Conservation (phyloP, 192 early-diverging fungal genomes). For the Coemansia sp. region DNA sequence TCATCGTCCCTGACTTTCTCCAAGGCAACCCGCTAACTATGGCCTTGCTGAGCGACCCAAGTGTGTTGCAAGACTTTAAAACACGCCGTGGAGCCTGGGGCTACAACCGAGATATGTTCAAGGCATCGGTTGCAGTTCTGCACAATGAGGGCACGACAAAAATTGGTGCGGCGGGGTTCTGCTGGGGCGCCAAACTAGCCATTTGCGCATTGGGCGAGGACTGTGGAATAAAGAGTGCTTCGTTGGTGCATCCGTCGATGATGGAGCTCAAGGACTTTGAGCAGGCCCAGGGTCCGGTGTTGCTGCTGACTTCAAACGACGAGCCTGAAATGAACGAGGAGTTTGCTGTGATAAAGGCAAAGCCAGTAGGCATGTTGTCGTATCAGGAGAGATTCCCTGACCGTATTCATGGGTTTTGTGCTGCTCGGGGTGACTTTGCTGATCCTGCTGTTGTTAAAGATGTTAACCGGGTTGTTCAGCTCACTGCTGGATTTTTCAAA, state of each 20-base stretch:
- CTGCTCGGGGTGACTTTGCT: slow-evolving; percentile 49
- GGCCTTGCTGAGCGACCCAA: slow-evolving; percentile 19
- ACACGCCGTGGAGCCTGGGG: slow-evolving; percentile 11
- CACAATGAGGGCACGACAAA: slow-evolving; percentile 42
- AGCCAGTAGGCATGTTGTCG: slow-evolving; percentile 28
- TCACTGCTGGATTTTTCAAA: slow-evolving; percentile 14
- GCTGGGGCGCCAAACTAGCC: slow-evolving; percentile 66
- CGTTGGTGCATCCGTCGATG: slow-evolving; percentile 60
- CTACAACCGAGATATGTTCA: slow-evolving; percentile 14
- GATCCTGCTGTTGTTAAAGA: slow-evolving; percentile 13
- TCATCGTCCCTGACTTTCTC: slow-evolving; percentile 64
- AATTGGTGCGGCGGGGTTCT: slow-evolving; percentile 63
- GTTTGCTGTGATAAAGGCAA: slow-evolving; percentile 2
- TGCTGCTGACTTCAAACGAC: slow-evolving; percentile 54
- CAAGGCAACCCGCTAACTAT: slow-evolving; percentile 35
- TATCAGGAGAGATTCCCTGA: slow-evolving; percentile 45
- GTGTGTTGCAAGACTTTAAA: slow-evolving; percentile 34
- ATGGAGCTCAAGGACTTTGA: slow-evolving; percentile 53
- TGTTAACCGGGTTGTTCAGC: slow-evolving; percentile 5
- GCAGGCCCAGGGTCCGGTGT: slow-evolving; percentile 56
- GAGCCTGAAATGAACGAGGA: slow-evolving; percentile 1
- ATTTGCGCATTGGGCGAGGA: slow-evolving; percentile 49
- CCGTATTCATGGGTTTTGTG: slow-evolving; percentile 40
- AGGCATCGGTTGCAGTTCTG: slow-evolving; percentile 38
- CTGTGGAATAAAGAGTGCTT: slow-evolving; percentile 47